These are phyloP conservation scores for Osmanthus fragrans DNA, from an alignment of 257 asterid species.

Conservation along the genomic window DNA sequence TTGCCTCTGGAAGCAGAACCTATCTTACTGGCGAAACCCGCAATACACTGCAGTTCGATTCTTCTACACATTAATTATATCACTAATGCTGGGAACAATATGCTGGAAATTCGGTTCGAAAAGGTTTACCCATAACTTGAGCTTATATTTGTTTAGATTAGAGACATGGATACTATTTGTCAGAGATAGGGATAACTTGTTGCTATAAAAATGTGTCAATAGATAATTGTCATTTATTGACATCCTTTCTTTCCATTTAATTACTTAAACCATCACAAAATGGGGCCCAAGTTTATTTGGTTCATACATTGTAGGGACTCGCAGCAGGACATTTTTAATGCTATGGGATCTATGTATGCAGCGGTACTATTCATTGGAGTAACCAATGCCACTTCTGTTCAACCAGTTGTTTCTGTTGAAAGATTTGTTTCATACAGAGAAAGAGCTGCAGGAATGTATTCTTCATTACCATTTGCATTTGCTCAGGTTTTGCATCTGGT, in stretches of 20 bases:
- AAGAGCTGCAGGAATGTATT: conserved; percentile 43
- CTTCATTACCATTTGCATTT: conserved; percentile 60
- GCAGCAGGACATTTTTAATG: conserved; percentile 32
- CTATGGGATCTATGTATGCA: conserved; percentile 38
- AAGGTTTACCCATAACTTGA: conserved; percentile 47
- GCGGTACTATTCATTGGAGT: conserved; percentile 86
- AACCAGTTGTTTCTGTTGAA: conserved; percentile 52
- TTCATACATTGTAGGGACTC: conserved; percentile 49
- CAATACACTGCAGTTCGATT: conserved; percentile 94
- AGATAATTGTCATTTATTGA: background rate
- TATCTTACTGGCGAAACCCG: conserved; percentile 98
- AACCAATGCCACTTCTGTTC: conserved; percentile 88
- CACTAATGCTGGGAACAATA: conserved; percentile 88
- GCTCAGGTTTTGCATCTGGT: conserved; percentile 62
- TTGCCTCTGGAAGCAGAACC: conserved; percentile 92
- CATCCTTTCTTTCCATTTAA: background rate
- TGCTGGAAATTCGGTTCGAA: conserved; percentile 92
- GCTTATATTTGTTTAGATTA: background rate
- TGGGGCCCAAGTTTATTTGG: conserved; percentile 6
- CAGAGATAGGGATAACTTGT: background rate
- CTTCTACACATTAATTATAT: conserved; percentile 83
- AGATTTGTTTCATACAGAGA: conserved; percentile 40
- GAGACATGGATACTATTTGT: background rate
- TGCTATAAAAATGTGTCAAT: conserved; percentile 1
- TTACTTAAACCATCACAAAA: background rate